Evolutionary conservation across 805 yeast species (phyloP).

Genomic region (Wickerhamomyces tratensis): DNA sequence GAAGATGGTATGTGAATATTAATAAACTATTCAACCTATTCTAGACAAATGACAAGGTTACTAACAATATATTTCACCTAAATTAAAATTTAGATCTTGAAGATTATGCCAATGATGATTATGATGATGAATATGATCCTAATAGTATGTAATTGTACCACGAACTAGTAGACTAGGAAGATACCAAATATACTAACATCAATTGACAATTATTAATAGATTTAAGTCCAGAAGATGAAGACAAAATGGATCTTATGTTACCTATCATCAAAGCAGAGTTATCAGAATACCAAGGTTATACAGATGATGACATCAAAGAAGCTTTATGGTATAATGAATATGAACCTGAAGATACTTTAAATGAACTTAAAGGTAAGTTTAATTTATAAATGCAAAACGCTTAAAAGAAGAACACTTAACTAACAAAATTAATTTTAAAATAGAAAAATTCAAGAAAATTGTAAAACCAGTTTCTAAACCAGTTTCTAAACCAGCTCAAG

Average conservation of each 20-base stretch:
- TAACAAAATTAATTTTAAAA: neutral
- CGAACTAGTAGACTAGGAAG: neutral
- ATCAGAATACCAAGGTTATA: slow-evolving; percentile 28
- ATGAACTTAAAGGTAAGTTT: slow-evolving; percentile 27
- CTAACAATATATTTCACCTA: neutral
- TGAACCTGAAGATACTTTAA: slow-evolving; percentile 40
- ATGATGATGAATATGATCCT: slow-evolving; percentile 8
- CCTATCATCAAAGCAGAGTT: slow-evolving; percentile 32
- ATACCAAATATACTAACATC: neutral
- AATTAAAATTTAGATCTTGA: slow-evolving; percentile 11
- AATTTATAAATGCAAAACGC: neutral
- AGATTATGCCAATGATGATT: slow-evolving; percentile 19
- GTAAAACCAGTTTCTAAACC: neutral
- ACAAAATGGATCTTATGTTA: slow-evolving; percentile 29
- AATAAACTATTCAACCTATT: neutral
- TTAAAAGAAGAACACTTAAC: neutral
- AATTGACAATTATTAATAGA: slow-evolving; percentile 3
- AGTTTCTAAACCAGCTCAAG: slow-evolving; percentile 16
- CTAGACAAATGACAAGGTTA: too few relatives aligned
- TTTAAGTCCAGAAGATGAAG: slow-evolving; percentile 29
- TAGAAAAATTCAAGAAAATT: slow-evolving; percentile 13
- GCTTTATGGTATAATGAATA: slow-evolving; percentile 51
- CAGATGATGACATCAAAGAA: slow-evolving; percentile 44
- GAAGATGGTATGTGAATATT: slow-evolving; percentile 15
- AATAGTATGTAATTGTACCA: slow-evolving; percentile 3